Evolutionary conservation across 2,329 filamentous ascomycete genomes (phyloP).

Genomic region (Meredithiella fracta): DNA sequence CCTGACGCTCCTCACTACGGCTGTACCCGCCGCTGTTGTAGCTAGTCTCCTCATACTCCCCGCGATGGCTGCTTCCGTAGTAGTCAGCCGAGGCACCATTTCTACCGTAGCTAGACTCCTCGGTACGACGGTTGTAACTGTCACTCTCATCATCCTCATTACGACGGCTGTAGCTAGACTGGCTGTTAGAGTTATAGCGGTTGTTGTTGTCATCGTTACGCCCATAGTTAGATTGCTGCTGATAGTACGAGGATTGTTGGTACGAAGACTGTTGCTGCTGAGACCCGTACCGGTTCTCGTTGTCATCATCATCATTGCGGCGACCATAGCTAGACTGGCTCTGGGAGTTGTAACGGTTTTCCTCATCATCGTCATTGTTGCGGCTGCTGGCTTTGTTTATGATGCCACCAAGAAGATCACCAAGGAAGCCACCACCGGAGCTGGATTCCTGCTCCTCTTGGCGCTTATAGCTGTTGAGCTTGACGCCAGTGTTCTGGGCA

Average conservation of each 20-base stretch:
- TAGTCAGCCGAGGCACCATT: slow-evolving; percentile 31
- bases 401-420: slow-evolving; percentile 46
- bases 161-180: slow-evolving; percentile 19
- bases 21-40: slow-evolving; percentile 23
- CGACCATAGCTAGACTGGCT: slow-evolving; percentile 24
- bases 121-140: slow-evolving; percentile 8
- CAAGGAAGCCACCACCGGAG: slow-evolving; percentile 50
- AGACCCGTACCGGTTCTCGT: slow-evolving; percentile 6
- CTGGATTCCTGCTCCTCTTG: slow-evolving; percentile 32
- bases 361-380: slow-evolving; percentile 24
- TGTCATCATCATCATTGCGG: slow-evolving; percentile 8
- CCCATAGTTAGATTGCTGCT: neutral
- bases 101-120: slow-evolving; percentile 7
- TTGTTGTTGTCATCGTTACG: slow-evolving; percentile 7
- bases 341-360: slow-evolving; percentile 35
- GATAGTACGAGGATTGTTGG: neutral
- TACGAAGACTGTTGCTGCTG: neutral
- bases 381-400: slow-evolving; percentile 35
- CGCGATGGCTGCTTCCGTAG: slow-evolving; percentile 37
- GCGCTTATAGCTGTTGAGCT: slow-evolving; percentile 22
- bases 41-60: neutral
- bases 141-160: slow-evolving; percentile 16
- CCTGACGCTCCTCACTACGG: slow-evolving; percentile 29
- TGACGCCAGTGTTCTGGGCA: slow-evolving; percentile 29
- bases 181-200: slow-evolving; percentile 7